phyloP scores from a whole-genome alignment of 495 filamentous ascomycete genomes.

The Cercophora sp. region DNA sequence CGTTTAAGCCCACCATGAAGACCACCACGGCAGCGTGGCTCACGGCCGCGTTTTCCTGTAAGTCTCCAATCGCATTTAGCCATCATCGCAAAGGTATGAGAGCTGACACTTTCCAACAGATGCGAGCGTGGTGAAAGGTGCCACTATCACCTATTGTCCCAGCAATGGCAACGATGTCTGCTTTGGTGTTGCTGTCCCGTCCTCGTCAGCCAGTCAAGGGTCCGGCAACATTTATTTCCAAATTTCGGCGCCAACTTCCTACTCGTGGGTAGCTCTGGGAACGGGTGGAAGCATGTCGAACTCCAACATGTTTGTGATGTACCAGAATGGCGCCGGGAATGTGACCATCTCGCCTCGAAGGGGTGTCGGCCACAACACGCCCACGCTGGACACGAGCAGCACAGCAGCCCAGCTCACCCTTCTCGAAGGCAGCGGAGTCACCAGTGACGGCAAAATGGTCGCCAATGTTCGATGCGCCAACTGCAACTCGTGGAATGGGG shows the following conservation, averaged over 20 bases:
- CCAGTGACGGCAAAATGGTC: conserved; percentile 48
- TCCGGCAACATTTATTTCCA: conserved; percentile 61
- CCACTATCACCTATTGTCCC: conserved; percentile 27
- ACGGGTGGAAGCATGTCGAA: conserved; percentile 59
- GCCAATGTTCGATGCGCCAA: conserved; percentile 56
- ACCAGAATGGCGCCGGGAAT: conserved; percentile 54
- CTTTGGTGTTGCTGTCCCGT: conserved; percentile 44
- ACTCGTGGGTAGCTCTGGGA: conserved; percentile 64
- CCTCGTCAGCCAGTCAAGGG: conserved; percentile 32
- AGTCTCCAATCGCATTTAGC: background rate
- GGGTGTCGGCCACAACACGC: conserved; percentile 50
- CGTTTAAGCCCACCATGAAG: too few relatives aligned
- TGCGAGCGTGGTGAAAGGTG: conserved; percentile 16
- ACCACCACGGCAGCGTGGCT: too few relatives aligned
- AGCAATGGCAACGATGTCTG: conserved; percentile 29
- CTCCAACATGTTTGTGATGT: conserved; percentile 67
- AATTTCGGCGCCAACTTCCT: conserved; percentile 54
- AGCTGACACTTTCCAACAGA: conserved; percentile 6
- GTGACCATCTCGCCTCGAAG: conserved; percentile 61
- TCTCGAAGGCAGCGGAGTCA: conserved; percentile 58
- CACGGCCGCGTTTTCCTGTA: background rate
- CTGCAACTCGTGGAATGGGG: conserved; percentile 52
- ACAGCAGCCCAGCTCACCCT: conserved; percentile 43
- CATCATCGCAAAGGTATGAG: background rate
- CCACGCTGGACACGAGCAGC: conserved; percentile 47